These are phyloP conservation scores for Phytophthora capsici DNA, from an alignment of 352 stramenopile species.

Conservation along the genomic window DNA sequence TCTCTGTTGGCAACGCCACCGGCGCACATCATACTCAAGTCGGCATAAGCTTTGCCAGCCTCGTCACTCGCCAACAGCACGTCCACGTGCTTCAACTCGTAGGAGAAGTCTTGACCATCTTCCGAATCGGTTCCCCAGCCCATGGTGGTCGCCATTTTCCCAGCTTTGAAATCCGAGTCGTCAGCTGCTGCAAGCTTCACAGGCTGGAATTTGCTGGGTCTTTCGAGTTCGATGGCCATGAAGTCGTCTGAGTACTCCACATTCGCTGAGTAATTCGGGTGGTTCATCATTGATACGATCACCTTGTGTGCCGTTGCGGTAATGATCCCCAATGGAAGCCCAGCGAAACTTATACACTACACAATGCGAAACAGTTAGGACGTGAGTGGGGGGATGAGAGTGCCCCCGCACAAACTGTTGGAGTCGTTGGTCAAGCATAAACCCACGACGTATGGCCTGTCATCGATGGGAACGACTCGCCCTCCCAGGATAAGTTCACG, in stretches of 20 bases:
- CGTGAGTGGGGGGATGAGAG: slow-evolving; percentile 17
- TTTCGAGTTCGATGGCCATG: slow-evolving; percentile 51
- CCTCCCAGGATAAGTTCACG: slow-evolving; percentile 45
- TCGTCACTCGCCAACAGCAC: slow-evolving; percentile 42
- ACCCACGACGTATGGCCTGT: slow-evolving; percentile 39
- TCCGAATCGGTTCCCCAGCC: slow-evolving; percentile 38
- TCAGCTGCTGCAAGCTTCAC: slow-evolving; percentile 35
- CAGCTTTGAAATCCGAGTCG: slow-evolving; percentile 32
- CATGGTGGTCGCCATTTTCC: slow-evolving; percentile 38
- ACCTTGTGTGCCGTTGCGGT: slow-evolving; percentile 18
- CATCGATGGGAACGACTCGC: slow-evolving; percentile 33
- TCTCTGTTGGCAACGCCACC: slow-evolving; percentile 41
- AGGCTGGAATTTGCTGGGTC: slow-evolving; percentile 34
- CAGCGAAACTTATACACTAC: background rate
- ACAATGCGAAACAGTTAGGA: slow-evolving; percentile 23
- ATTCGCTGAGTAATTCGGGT: slow-evolving; percentile 18
- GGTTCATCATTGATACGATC: slow-evolving; percentile 25
- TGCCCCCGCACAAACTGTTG: slow-evolving; percentile 16
- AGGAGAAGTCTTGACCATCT: slow-evolving; percentile 21
- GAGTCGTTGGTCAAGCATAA: slow-evolving; percentile 12
- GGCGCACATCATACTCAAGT: slow-evolving; percentile 57
- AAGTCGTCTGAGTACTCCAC: slow-evolving; percentile 31
- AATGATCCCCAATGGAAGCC: slow-evolving; percentile 12
- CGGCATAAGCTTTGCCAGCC: slow-evolving; percentile 34
- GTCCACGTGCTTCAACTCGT: slow-evolving; percentile 41